Evolutionary conservation across 176 grass and related monocot species (phyloP), one percentile per base, ranked within the genome.

Genomic region (Cenchrus americanus): DNA sequence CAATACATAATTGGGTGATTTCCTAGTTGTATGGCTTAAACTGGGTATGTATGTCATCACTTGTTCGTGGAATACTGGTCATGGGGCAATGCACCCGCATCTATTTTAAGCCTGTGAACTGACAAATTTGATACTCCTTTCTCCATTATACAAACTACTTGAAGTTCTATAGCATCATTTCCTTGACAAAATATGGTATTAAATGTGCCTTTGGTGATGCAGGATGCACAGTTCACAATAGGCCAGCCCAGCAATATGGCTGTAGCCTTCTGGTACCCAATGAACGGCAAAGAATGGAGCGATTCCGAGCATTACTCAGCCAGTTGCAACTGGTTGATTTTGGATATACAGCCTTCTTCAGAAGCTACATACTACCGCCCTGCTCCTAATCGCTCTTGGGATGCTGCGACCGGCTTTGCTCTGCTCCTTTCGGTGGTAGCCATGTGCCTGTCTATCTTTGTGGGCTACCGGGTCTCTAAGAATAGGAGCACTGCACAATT

Each of bases 201-300:
- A 66, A 86, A 49, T 86, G 11, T 40, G 82, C 21, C 14, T 86
- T 86, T 66, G 47, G 72, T 1, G 62, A 79, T 92, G 74, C 91
- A 99, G 96, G 96, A 99, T 78, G 93, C 84, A 72, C 96, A 99
- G 75, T 99, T 99, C 65, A 96, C 91, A 58, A 96, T 99, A 21
- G 93, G 96, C 62, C 89, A 90, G 66, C 62, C 88, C 41, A 96
- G 75, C 71, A 94, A 92, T 42, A 73, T 94, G 68, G 86, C 96
- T 2, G 77, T 96, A 80, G 96, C 96, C 72, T 96, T 99, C 75
- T 99, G 96, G 96, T 99, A 96, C 89, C 96, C 96, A 41, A 89
- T 61, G 27, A 75, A 64, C 57, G 93, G 89, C 65, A 86, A 96
- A 63, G 77, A 88, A 86, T 99, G 91, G 91, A 84, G 86, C 47